phyloP scores from a whole-genome alignment of 176 grass and related monocot species.

The Paspalum notatum region DNA sequence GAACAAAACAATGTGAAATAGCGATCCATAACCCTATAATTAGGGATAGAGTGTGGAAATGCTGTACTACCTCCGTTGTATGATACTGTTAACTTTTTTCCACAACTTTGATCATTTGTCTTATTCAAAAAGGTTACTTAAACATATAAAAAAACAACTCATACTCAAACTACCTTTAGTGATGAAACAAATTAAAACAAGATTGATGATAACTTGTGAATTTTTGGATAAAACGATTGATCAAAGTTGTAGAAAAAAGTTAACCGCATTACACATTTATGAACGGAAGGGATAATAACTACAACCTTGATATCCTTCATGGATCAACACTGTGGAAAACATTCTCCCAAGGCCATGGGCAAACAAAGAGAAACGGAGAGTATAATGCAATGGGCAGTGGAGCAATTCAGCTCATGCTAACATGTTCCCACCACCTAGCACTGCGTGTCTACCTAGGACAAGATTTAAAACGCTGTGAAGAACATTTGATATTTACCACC shows the following conservation, averaged over 20 bases:
- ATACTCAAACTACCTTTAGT: no score
- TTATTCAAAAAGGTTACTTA: no score
- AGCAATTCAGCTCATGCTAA: constrained; percentile 5
- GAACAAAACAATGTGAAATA: neutral
- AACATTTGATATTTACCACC: neutral
- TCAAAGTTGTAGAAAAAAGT: no score
- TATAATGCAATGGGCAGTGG: neutral
- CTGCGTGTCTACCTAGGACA: neutral
- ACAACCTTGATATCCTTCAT: neutral
- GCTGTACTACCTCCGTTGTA: no score
- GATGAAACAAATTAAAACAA: no score
- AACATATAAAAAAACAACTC: no score
- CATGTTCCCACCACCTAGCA: neutral
- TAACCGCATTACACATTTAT: no score
- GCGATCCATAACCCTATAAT: neutral
- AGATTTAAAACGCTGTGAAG: neutral
- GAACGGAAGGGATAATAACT: neutral
- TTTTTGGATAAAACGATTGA: no score
- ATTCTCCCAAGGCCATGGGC: neutral
- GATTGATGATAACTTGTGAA: no score
- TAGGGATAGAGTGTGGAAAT: neutral
- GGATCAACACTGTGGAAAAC: neutral
- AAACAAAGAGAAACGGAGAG: neutral
- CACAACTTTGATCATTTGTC: no score
- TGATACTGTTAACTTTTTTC: no score